phyloP scores from a whole-genome alignment of 2,329 filamentous ascomycete species.

The Tolypocladium capitatum region DNA sequence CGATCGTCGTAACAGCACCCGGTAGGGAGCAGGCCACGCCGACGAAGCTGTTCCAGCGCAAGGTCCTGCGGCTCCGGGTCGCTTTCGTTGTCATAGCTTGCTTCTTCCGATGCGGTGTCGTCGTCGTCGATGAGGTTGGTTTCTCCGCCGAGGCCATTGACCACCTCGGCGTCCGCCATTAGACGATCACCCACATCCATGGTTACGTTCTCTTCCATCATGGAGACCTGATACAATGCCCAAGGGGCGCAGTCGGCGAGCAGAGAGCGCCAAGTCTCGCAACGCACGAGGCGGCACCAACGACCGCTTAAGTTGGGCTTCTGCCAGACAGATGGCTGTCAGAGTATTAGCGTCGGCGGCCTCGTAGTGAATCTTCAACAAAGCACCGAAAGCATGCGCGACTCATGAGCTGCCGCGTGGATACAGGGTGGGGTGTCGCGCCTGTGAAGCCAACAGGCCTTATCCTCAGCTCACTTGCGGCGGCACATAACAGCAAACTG shows the following conservation, averaged over 20 bases:
- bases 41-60: conserved; percentile 23
- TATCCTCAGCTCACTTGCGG: background rate
- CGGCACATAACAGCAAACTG: background rate
- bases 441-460: background rate
- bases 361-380: background rate
- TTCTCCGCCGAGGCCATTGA: conserved; percentile 12
- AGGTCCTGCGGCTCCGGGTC: conserved; percentile 23
- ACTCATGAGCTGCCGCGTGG: background rate
- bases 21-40: conserved; percentile 46
- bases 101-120: conserved; percentile 19
- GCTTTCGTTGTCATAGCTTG: conserved; percentile 20
- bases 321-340: background rate
- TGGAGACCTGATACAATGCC: background rate
- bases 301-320: background rate
- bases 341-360: background rate
- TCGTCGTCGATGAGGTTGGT: conserved; percentile 13
- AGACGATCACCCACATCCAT: conserved; percentile 32
- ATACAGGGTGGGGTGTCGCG: background rate
- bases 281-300: background rate
- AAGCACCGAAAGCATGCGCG: background rate
- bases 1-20: conserved; percentile 83
- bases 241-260: background rate
- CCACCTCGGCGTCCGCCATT: conserved; percentile 25
- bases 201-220: conserved; percentile 10
- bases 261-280: background rate